These are phyloP conservation scores for Acacia pycnantha DNA, from an alignment of 331 rosid species.

Conservation along the genomic window DNA sequence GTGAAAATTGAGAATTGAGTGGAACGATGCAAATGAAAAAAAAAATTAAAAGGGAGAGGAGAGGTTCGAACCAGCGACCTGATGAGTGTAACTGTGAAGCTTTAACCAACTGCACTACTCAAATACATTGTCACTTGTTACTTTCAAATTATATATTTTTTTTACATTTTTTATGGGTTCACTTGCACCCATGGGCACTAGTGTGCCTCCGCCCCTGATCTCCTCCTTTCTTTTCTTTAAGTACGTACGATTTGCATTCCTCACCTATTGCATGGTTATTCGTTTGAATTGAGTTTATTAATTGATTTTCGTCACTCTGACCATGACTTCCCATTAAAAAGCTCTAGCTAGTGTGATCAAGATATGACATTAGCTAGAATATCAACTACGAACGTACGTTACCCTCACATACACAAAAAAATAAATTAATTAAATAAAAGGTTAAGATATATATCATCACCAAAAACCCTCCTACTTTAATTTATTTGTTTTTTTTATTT, in stretches of 20 bases:
- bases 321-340: slow-evolving; percentile 21
- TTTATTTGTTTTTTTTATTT: not conserved
- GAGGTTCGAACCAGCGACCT: no score
- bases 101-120: no score
- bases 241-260: not conserved
- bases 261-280: not conserved
- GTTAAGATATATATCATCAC: not conserved
- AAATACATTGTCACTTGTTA: no score
- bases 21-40: no score
- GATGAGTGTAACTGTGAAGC: no score
- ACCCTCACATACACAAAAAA: not conserved
- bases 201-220: no score
- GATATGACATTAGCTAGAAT: not conserved
- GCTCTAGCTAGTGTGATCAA: not conserved
- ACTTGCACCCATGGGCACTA: no score
- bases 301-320: not conserved
- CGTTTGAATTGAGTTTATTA: not conserved
- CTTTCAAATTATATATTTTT: no score
- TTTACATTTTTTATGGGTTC: no score
- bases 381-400: not conserved
- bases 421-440: not conserved
- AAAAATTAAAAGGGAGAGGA: no score
- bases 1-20: no score
- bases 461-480: not conserved
- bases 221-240: not conserved